These are phyloP conservation scores for Papiliotrema fonsecae DNA, from an alignment of 1,284 basidiomycete species.

Conservation along the genomic window DNA sequence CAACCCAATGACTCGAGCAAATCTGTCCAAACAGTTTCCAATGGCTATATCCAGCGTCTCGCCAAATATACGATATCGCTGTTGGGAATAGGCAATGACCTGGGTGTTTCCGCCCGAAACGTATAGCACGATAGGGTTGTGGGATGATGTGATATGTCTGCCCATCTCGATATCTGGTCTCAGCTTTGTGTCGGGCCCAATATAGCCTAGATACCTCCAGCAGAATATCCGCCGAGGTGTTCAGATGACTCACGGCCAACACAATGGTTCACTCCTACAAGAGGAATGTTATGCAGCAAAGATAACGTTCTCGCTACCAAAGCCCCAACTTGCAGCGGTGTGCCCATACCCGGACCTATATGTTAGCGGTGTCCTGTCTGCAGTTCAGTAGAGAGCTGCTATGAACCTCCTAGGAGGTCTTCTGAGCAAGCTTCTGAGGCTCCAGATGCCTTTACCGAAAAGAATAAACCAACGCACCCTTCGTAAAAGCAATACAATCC, in stretches of 20 bases:
- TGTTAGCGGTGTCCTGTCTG: not conserved
- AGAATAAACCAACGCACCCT: too few species aligned
- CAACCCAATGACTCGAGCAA: conserved; percentile 91
- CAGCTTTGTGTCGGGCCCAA: not conserved
- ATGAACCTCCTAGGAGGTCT: too few species aligned
- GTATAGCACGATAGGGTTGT: conserved; percentile 95
- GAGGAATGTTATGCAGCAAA: conserved; percentile 80
- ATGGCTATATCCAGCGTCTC: conserved; percentile 99
- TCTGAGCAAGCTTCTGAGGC: too few species aligned
- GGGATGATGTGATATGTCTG: conserved; percentile 85
- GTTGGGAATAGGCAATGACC: conserved; percentile 96
- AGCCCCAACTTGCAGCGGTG: conserved; percentile 90
- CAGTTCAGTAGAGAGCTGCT: too few species aligned
- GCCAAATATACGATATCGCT: conserved; percentile 96
- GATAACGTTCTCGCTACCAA: conserved; percentile 91
- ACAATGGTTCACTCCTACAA: conserved; percentile 97
- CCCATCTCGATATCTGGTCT: conserved; percentile 95
- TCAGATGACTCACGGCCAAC: conserved; percentile 79
- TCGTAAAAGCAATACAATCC: conserved; percentile 95
- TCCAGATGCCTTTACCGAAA: too few species aligned
- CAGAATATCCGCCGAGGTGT: not conserved
- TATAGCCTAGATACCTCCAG: too few species aligned
- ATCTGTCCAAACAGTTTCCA: conserved; percentile 96
- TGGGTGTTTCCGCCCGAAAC: conserved; percentile 99
- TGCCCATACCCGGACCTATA: conserved; percentile 95